Percentiles rank a stretch among this genome's conserved stretches.
Evolutionary conservation across 768 basidiomycete genomes (phyloP).

Genomic region (Phanerodontia chrysosporium): DNA sequence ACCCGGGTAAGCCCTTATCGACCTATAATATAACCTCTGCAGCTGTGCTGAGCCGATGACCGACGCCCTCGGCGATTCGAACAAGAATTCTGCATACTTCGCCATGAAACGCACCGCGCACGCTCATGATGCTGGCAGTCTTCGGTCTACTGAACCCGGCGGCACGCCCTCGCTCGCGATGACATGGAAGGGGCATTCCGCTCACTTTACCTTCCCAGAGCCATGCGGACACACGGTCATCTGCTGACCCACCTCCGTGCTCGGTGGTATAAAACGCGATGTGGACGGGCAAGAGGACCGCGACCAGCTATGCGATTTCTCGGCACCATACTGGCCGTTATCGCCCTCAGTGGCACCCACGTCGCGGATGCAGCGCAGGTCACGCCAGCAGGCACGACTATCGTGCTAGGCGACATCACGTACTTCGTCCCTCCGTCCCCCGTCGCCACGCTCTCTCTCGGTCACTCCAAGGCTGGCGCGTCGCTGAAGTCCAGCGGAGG

Average conservation of each 20-base stretch:
- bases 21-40: neutral
- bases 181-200: neutral
- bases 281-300: neutral
- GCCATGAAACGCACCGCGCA: neutral
- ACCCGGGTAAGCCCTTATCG: neutral
- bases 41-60: neutral
- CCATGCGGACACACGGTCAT: neutral
- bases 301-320: slow-evolving; percentile 6
- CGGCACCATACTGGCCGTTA: slow-evolving; percentile 1
- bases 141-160: neutral
- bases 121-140: neutral
- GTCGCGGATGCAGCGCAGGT: neutral
- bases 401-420: slow-evolving; percentile 6
- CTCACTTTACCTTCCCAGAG: neutral
- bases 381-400: slow-evolving; percentile 12
- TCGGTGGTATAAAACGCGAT: neutral
- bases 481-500: neutral
- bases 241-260: neutral
- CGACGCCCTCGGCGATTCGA: neutral
- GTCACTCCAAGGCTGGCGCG: neutral
- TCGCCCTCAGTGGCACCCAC: neutral
- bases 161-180: neutral
- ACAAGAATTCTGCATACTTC: neutral
- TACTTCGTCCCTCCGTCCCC: slow-evolving; percentile 16
- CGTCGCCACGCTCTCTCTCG: slow-evolving; percentile 9